These are phyloP conservation scores for Cornus kousa DNA, from an alignment of 148 eudicot species.

Conservation along the genomic window DNA sequence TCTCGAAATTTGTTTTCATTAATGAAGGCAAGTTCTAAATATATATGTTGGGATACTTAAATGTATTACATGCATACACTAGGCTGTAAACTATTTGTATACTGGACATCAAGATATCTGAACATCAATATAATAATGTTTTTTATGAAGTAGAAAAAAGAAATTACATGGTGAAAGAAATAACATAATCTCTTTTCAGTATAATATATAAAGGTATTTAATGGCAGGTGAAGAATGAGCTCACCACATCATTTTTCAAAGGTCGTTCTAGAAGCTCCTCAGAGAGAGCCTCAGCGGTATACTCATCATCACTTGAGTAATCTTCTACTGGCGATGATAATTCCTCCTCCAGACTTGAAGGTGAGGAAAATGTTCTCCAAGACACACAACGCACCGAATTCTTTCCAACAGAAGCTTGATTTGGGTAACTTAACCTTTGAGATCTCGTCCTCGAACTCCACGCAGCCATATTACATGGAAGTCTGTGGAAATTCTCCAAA, in stretches of 20 bases:
- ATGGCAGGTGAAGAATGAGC: constrained; percentile 5
- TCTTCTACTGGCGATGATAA: constrained; percentile 39
- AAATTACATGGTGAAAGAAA: too few species aligned
- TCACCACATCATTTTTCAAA: constrained; percentile 53
- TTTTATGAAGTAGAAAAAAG: background rate
- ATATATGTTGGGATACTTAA: too few species aligned
- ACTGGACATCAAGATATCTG: background rate
- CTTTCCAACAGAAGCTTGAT: constrained; percentile 23
- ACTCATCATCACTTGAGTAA: constrained; percentile 27
- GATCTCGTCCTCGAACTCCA: constrained; percentile 23
- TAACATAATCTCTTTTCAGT: too few species aligned
- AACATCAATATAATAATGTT: too few species aligned
- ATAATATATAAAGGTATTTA: background rate
- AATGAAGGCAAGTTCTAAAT: background rate
- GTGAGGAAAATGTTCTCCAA: constrained; percentile 34
- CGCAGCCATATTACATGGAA: constrained; percentile 30
- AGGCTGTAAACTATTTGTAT: background rate
- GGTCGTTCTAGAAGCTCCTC: constrained; percentile 38
- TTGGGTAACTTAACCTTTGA: constrained; percentile 20
- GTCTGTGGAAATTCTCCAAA: constrained; percentile 12
- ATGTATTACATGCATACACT: background rate
- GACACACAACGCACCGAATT: constrained; percentile 11
- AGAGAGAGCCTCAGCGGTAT: constrained; percentile 19
- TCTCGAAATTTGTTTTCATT: background rate
- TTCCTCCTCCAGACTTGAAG: constrained; percentile 47